Base-by-base conservation (phyloP, 2,329 filamentous ascomycete species). In the Penicillium sp. region DNA sequence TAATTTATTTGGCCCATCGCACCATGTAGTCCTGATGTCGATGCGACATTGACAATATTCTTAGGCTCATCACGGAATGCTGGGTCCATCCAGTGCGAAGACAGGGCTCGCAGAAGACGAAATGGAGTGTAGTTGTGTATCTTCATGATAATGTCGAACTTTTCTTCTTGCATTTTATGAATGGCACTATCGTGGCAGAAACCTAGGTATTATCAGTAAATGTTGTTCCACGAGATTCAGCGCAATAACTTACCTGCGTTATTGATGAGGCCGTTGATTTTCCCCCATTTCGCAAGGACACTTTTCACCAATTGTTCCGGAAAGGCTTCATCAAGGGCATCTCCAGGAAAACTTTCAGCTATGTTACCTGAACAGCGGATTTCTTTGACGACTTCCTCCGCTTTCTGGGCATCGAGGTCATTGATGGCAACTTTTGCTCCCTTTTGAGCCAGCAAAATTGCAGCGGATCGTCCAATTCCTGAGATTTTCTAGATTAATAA, bases 1-100 rank as follows among this genome's bases (percentile, higher is more conserved):
- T 81, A 81, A 70, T 81, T 82, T 49, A 78, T 77, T 61, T 82
- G 79, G 10, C 79, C 79, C 4, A 78, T 78, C 46, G 80, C 79
- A 27, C 79, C 79, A 61, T 81, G 71, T 7, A 80, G 58, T n/a
- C 79, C 79, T 8, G 73, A 77, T 2, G 79, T 81, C 13, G 73
- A 78, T 37, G 75, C 79, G 63, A 82, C 80, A 66, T 80, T 80
- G 68, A 82, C 75, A 54, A 82, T 76, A 3, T 75, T 39, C 32
- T 56, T 59, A 15, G 50, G 56, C 48, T 54, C 50, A 2, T 49
- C 37, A 1, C 15, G 27, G 20, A 29, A 23, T 21, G 20, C 12
- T 7, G 53, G 71, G 54, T 76, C 75, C 33, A 79, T 74, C 67
- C 80, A 82, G 66, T 80, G 80, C 10, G 77, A 76, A 8, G 79